Evolutionary conservation across 2,329 filamentous ascomycete genomes (phyloP).

Genomic region (Colletotrichum sp.): DNA sequence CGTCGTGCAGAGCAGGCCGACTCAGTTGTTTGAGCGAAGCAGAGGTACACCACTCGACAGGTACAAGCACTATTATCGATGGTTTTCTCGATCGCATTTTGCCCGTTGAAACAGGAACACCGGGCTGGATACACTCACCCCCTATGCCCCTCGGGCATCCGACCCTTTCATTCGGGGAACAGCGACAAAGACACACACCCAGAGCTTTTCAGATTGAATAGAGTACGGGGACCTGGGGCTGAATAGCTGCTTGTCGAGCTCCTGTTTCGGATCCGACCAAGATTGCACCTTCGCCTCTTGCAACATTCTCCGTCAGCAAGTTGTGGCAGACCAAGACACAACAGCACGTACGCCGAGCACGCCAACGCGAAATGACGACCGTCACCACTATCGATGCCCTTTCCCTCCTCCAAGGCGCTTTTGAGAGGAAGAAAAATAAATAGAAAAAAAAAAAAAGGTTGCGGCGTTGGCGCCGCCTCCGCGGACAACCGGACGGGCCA

Average conservation of each 20-base stretch:
- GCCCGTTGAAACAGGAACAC: slow-evolving; percentile 10
- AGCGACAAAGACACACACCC: neutral
- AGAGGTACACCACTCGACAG: neutral
- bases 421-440: neutral
- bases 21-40: neutral
- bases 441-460: neutral
- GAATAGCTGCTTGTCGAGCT: neutral
- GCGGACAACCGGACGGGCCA: neutral
- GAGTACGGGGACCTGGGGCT: neutral
- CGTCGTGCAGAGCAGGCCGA: neutral
- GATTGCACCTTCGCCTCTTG: neutral
- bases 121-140: slow-evolving; percentile 8
- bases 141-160: neutral
- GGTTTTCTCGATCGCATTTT: neutral
- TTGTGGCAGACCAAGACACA: neutral
- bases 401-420: neutral
- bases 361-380: neutral
- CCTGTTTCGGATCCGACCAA: neutral
- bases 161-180: neutral
- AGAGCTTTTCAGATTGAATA: slow-evolving; percentile 3
- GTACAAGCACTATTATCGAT: neutral
- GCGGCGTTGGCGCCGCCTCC: slow-evolving; percentile 1
- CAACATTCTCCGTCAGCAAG: neutral
- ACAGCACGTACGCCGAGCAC: neutral
- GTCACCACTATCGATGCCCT: neutral